Base-by-base conservation (phyloP, 1,139 yeast genomes). In the Taphrina deformans region DNA sequence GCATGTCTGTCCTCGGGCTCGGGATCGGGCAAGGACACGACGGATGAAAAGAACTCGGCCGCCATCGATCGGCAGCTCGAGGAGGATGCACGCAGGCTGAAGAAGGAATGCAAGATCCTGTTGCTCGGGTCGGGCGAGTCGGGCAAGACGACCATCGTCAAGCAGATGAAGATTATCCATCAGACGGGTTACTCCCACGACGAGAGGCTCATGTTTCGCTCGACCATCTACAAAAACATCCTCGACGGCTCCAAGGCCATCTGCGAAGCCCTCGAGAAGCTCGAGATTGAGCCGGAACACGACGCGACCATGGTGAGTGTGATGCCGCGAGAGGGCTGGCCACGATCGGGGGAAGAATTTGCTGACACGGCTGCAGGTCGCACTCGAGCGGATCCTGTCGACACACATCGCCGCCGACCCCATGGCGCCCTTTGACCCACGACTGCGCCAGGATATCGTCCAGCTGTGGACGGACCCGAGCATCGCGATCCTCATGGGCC, bases 61-160 rank as follows among this genome's bases (percentile, higher is more conserved):
- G 63, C 63, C 23, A 69, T 69, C 18, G 71, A 69, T 58, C 55
- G 67, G 33, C 40, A 53, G 55, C 41, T 69, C 35, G 70, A 69
- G 51, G 70, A 70, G 46, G 69, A 68, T 33, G 67, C 68, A 12
- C 61, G 65, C 60, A 56, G 65, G 52, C 70, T 67, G 27, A 70
- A 68, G 66, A 65, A 74, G 50, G 80, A 78, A 67, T 84, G 85
- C 65, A 87, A 87, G 74, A 82, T 87, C 61, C 78, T 87, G 50
- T 78, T 87, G 60, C 79, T 87, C 65, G 99, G 99, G 29, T 91
- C 98, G 0, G 99, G 99, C 6, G 99, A 93, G 75, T 86, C 93
- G 65, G 99, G 99, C 9, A 93, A 93, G 75, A 89, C 96, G 2
- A 93, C 99, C 0, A 96, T 93, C 14, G 79, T 93, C 69, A 95